Evolutionary conservation across 176 grass and related monocot species (phyloP), one percentile per base, ranked within the genome.

Genomic region (Aegilops speltoides): DNA sequence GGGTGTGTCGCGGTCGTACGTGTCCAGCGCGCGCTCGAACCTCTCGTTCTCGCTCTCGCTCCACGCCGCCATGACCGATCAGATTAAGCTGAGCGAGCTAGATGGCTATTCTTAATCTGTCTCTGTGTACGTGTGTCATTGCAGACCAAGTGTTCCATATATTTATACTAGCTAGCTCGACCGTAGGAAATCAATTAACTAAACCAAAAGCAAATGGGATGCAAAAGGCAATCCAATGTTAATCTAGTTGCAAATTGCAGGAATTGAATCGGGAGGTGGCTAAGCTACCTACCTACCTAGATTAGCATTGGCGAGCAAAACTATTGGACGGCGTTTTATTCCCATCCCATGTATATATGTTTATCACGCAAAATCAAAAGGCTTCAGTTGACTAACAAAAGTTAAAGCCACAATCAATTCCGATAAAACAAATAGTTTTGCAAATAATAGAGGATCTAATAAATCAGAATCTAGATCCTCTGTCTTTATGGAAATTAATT

Each of bases 21-120:
- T 79, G 10, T 83, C 90, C 76, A 95, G 86, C 37, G 93, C 93
- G 37, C 34, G 38, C 93, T 95, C 93, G 54, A 95, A 95, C 56
- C 65, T 62, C 66, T 57, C 25, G 91, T 95, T 95, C 73, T 95
- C 86, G 60, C 69, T 68, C 1, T 1, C 1, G 68, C 83, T 93
- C 93, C 93, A 54, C 50, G 43, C 7, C 83, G 87, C 88, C 40
- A 71, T 70, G 17, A 10, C 50, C 50, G 50, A 6, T 2, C 48
- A 52, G 48, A 54, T 54, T 19, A 54, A 54, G 50, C 50, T 2
- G 48, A 52, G 46, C 13, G 16, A 15, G 13, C 10, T 1, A 14
- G 43, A 46, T 46, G 43, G 43, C 3, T 46, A 12, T 46, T 46
- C 12, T 46, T 50, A 50, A 50, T 50, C 3, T 50, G 15, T 19